Conservation (phyloP, 768 basidiomycete genomes). For the Termitomyces eurrhizus region DNA sequence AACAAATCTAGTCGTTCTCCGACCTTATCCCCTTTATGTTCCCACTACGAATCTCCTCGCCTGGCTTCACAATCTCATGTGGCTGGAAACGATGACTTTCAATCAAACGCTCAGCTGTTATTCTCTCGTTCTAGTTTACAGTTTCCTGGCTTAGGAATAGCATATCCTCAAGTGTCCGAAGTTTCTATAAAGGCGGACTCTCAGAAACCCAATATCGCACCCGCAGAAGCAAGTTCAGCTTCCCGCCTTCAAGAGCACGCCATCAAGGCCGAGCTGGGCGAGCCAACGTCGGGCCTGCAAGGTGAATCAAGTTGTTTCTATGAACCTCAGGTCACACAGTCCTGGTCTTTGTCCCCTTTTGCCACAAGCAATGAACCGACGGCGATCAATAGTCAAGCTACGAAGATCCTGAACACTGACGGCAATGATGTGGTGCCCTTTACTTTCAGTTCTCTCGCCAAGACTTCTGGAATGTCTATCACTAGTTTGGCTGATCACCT, state of each 20-base stretch:
- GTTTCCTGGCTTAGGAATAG: conserved; percentile 14
- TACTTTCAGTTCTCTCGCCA: conserved; percentile 23
- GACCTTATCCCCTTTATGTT: conserved; percentile 21
- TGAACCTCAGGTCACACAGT: conserved; percentile 7
- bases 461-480: conserved; percentile 30
- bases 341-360: conserved; percentile 12
- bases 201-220: background rate
- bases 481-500: conserved; percentile 31
- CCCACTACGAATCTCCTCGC: conserved; percentile 10
- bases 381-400: background rate
- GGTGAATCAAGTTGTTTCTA: conserved; percentile 15
- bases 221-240: background rate
- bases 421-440: conserved; percentile 6
- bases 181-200: conserved; percentile 1
- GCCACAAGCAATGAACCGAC: background rate
- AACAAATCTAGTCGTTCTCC: conserved; percentile 20
- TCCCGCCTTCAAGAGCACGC: background rate
- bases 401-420: conserved; percentile 4
- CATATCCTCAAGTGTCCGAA: conserved; percentile 6
- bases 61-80: conserved; percentile 14
- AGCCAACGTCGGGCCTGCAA: conserved; percentile 10
- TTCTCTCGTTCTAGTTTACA: conserved; percentile 22
- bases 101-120: conserved; percentile 27
- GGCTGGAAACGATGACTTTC: conserved; percentile 26
- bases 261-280: conserved; percentile 5